These are phyloP conservation scores for Cryphonectria radicalis DNA, from an alignment of 2,329 filamentous ascomycete genomes.

Conservation along the genomic window DNA sequence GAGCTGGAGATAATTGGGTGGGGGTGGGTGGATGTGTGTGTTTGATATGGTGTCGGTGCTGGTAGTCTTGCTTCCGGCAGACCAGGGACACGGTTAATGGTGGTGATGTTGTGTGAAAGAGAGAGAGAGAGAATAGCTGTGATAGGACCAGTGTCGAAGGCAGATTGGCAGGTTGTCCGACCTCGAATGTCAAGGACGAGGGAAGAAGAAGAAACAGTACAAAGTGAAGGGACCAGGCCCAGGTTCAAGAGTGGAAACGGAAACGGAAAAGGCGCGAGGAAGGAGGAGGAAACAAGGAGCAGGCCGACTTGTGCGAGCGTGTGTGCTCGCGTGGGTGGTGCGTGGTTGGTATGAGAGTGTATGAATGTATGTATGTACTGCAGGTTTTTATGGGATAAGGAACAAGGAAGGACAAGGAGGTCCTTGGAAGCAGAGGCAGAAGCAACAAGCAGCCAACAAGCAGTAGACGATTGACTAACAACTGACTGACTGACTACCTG, in stretches of 20 bases:
- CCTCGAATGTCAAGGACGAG: constrained; percentile 13
- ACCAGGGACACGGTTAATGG: neutral
- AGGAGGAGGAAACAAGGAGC: constrained; percentile 25
- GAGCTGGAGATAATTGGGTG: neutral
- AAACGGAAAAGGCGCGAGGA: constrained; percentile 23
- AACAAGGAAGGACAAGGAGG: constrained; percentile 9
- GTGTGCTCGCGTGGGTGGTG: neutral
- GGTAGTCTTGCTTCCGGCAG: neutral
- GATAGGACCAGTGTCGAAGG: neutral
- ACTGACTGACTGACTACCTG: neutral
- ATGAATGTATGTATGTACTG: neutral
- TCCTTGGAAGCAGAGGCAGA: neutral
- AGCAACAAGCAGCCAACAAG: constrained; percentile 2
- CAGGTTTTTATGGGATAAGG: neutral
- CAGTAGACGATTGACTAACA: neutral
- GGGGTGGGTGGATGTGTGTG: neutral
- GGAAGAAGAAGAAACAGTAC: neutral
- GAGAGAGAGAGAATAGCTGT: too few relatives aligned
- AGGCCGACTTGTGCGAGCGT: neutral
- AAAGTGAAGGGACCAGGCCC: constrained; percentile 14
- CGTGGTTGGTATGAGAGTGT: neutral
- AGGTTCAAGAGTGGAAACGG: constrained; percentile 17
- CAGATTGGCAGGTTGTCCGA: neutral
- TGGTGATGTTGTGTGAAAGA: neutral
- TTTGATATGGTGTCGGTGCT: constrained; percentile 6